Evolutionary conservation across 176 grass and related monocot species (phyloP).

Genomic region (Rhynchospora pubera): DNA sequence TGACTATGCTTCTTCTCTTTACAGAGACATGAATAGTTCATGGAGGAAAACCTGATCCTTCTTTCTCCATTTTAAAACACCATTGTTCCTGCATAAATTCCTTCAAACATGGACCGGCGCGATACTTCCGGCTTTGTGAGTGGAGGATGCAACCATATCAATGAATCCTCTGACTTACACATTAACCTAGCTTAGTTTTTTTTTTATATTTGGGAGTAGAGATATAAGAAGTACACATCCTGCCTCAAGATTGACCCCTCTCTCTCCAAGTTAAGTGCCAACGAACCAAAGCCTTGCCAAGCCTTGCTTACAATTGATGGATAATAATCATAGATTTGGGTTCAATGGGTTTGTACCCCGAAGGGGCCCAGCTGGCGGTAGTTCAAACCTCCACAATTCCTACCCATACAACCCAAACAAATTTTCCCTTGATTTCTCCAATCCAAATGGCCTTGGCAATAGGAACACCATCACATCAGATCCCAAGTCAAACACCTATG

Average conservation of each 20-base stretch:
- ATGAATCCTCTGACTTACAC: slow-evolving; percentile 22
- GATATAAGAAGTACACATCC: slow-evolving; percentile 1
- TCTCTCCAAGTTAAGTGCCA: background rate
- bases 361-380: slow-evolving; percentile 33
- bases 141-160: slow-evolving; percentile 53
- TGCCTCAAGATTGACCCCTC: background rate
- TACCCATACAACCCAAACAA: background rate
- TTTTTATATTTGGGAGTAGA: slow-evolving; percentile 30
- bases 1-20: background rate
- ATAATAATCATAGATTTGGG: slow-evolving; percentile 18
- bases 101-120: slow-evolving; percentile 56
- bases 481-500: background rate
- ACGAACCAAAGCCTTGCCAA: background rate
- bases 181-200: slow-evolving; percentile 38
- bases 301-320: background rate
- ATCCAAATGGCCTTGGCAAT: slow-evolving; percentile 19
- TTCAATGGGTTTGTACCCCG: background rate
- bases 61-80: background rate
- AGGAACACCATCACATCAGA: slow-evolving; percentile 17
- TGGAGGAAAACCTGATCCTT: background rate
- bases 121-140: slow-evolving; percentile 97
- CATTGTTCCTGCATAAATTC: background rate
- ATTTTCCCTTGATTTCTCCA: slow-evolving; percentile 48
- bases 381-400: background rate
- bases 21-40: background rate